Evolutionary conservation across 768 basidiomycete species (phyloP), one percentile per base, ranked within the genome.

Genomic region (Ephemerocybe angulata): DNA sequence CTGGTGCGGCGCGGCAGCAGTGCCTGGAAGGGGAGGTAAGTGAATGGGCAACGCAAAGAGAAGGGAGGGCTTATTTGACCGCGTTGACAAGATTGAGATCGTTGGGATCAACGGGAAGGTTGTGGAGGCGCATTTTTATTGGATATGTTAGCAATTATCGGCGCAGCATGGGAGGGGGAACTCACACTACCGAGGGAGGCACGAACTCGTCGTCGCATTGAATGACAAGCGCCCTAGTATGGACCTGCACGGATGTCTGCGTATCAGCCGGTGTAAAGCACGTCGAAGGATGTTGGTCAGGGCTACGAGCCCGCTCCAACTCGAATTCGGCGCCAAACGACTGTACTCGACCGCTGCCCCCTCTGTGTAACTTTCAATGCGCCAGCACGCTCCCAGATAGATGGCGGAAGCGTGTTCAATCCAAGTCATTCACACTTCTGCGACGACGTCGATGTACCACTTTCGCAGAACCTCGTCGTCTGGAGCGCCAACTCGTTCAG

Each of bases 251-350:
- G 6, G 78, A 65, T 3, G 80, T 83, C 1, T 65, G 56, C 17
- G 68, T 79, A 65, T 93, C 91, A 1, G 70, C 70, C 0, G 65
- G 57, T 0, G 87, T 88, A 66, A 91, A 90, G 67, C 88, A 90
- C 24, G 91, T 81, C 63, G 92, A 93, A 19, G 92, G 77, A 63
- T 93, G 91, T 59, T 91, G 88, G 66, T 93, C 91, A 92, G 72
- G 13, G 86, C 82, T 50, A 52, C 11, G 54, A 61, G 10, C 60
- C 48, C 8, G 43, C 66, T 41, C 58, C n/a, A n/a, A n/a, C n/a
- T n/a, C n/a, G n/a, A n/a, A n/a, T n/a, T n/a, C n/a, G n/a, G n/a
- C n/a, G n/a, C n/a, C 33, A 35, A 35, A 8, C 33, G 8, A 8
- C 33, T 17, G 8, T 35, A 17, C 33, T 35, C 33, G 8, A 8